Evolutionary conservation across 1,284 basidiomycete genomes (phyloP), one percentile per base, ranked within the genome.

Genomic region (Microstroma glucosiphilum): DNA sequence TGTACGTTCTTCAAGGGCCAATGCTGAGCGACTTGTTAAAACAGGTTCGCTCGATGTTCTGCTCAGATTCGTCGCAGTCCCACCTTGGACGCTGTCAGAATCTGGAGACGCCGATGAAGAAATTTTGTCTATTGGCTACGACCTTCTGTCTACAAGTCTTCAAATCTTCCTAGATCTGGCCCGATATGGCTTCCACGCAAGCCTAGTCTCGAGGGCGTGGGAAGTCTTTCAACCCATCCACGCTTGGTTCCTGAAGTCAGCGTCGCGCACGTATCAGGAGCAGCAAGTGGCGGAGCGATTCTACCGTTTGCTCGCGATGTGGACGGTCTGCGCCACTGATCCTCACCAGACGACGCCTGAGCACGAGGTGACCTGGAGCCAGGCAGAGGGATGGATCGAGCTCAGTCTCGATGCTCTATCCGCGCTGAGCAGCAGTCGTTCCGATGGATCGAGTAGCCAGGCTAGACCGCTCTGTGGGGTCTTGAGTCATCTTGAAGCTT

Each of bases 291-390:
- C 56, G 21, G 60, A 17, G 43, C 41, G 65, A 0, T 81, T 82
- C 69, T 79, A 80, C 41, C 71, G 76, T 23, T 78, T 90, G 2
- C 70, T 91, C 1, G 84, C 85, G 60, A 81, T 83, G 0, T 96
- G 92, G 92, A 88, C 83, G 7, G 82, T 86, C 1, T 93, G 91
- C 69, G 90, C 92, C 0, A 84, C 86, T 21, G 89, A 96, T 76
- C 92, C 93, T 1, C 93, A 97, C 77, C 83, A 84, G 62, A 93
- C 57, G n/a, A 58, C 40, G n/a, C 57, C 57, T 43, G 41, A 40
- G 40, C 57, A 58, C 41, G 57, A 37, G 26, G 41, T 58, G 8
- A 23, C 19, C 19, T 58, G 57, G 57, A 25, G 23, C 7, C 57
- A 58, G 13, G 21, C 37, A 15, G 57, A 48, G 23, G 15, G 11